Evolutionary conservation across 371 early-diverging fungal species (phyloP), one percentile per base, ranked within the genome.

Genomic region (Apophysomyces variabilis): DNA sequence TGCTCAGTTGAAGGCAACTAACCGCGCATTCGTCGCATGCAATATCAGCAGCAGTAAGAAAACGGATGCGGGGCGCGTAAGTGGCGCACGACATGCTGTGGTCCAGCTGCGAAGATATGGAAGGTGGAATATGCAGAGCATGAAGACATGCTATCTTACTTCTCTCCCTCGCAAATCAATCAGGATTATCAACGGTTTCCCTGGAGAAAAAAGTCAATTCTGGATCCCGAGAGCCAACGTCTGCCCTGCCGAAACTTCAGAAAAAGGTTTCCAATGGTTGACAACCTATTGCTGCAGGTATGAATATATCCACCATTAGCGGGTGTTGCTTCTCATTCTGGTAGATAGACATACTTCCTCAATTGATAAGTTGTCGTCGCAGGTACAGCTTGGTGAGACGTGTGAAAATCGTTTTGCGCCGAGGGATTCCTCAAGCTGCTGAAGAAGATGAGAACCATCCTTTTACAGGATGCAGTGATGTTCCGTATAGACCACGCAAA

Each of bases 401-500:
- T 36, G 32, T 3, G 38, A 3, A 37, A 58, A 58, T 16, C 38
- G 37, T 5, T 7, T 36, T 58, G 58, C 58, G 8, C 32, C 36
- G 38, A 11, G 37, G 3, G 1, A 26, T 26, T 26, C 3, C 32
- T 26, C 32, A 26, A 26, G 32, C 32, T 26, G 32, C 32, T 26
- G 32, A 26, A 26, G 32, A 26, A 26, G 3, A 26, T 26, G 32
- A 26, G 32, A 26, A 26, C 32, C 3, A 26, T 58, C 4, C 1
- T 58, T 11, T 5, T 58, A 38, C 58, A 58, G 7, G 3, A 58
- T 58, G 58, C 11, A n/a, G 38, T 58, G 16, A 58, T 58, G 58
- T 58, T 58, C 14, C 58, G 58, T 11, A 37, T 38, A 9, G 58
- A 26, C 32, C 32, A 58, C 36, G 36, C 26, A 36, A 8, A 8